phyloP scores from a whole-genome alignment of 2,329 filamentous ascomycete species.

The Colletotrichum australisinense region DNA sequence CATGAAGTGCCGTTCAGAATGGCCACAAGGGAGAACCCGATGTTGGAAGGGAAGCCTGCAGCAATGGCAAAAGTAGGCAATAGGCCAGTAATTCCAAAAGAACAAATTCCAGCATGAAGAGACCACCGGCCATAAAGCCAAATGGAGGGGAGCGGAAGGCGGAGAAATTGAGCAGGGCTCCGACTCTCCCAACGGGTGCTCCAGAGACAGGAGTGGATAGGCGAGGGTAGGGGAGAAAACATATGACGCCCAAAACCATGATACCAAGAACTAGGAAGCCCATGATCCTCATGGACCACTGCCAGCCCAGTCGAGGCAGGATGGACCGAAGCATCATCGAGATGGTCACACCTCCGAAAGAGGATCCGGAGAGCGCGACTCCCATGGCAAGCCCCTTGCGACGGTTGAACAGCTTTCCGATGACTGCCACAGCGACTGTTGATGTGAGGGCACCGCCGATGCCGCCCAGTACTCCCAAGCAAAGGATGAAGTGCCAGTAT shows the following conservation, averaged over 20 bases:
- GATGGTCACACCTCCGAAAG: slow-evolving; percentile 45
- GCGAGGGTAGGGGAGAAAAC: slow-evolving; percentile 46
- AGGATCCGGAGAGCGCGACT: slow-evolving; percentile 39
- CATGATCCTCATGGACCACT: slow-evolving; percentile 47
- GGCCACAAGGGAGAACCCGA: slow-evolving; percentile 56
- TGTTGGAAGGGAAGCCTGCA: slow-evolving; percentile 47
- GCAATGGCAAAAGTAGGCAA: slow-evolving; percentile 57
- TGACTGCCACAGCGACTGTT: slow-evolving; percentile 45
- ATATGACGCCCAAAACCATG: slow-evolving; percentile 44
- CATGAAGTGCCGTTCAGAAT: slow-evolving; percentile 55
- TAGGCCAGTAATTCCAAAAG: slow-evolving; percentile 60
- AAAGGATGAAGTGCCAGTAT: slow-evolving; percentile 62
- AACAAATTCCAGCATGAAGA: slow-evolving; percentile 60
- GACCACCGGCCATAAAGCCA: slow-evolving; percentile 51
- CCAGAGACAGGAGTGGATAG: slow-evolving; percentile 24
- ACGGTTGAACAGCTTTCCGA: slow-evolving; percentile 44
- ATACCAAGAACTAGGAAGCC: slow-evolving; percentile 43
- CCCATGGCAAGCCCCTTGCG: slow-evolving; percentile 42
- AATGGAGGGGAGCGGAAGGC: slow-evolving; percentile 55
- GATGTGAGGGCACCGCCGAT: slow-evolving; percentile 52
- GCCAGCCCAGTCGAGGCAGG: slow-evolving; percentile 45
- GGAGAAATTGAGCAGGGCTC: slow-evolving; percentile 47
- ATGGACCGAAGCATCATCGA: slow-evolving; percentile 47
- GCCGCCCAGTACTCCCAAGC: slow-evolving; percentile 55
- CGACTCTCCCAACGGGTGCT: not conserved